These are phyloP conservation scores for Xylaria telfairii DNA, from an alignment of 495 filamentous ascomycete species.

Conservation along the genomic window DNA sequence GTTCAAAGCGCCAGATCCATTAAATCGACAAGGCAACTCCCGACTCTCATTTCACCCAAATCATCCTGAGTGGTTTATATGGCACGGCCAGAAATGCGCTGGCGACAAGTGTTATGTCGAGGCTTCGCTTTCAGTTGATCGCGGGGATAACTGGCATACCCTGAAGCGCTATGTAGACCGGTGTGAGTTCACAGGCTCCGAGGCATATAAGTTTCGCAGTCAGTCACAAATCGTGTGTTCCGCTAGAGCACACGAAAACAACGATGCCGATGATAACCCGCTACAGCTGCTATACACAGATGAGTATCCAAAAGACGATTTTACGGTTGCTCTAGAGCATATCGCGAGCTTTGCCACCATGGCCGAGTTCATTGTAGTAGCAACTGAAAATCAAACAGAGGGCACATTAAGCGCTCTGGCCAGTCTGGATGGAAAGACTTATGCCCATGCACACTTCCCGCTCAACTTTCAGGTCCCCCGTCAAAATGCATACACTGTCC, in stretches of 20 bases:
- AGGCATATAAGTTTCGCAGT: conserved; percentile 62
- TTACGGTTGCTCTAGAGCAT: conserved; percentile 62
- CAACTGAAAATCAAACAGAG: conserved; percentile 68
- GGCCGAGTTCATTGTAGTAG: conserved; percentile 94
- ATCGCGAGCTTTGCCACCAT: conserved; percentile 89
- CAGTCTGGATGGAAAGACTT: conserved; percentile 80
- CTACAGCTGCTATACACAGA: conserved; percentile 73
- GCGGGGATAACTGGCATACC: conserved; percentile 76
- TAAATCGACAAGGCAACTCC: conserved; percentile 35
- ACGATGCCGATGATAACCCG: conserved; percentile 61
- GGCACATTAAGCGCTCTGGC: conserved; percentile 76
- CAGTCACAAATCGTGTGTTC: conserved; percentile 82
- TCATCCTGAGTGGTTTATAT: conserved; percentile 85
- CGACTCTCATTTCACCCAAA: conserved; percentile 79
- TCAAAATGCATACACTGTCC: conserved; percentile 85
- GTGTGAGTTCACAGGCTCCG: conserved; percentile 80
- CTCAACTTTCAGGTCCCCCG: conserved; percentile 74
- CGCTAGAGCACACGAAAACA: conserved; percentile 70
- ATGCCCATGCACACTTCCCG: conserved; percentile 86
- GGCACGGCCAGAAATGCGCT: conserved; percentile 71
- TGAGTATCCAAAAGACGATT: conserved; percentile 71
- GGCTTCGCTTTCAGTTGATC: conserved; percentile 74
- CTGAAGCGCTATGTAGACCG: conserved; percentile 70
- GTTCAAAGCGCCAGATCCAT: conserved; percentile 66
- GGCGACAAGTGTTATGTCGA: conserved; percentile 72